Conservation (phyloP, 2,329 filamentous ascomycete species). For the Sclerotinia minor region DNA sequence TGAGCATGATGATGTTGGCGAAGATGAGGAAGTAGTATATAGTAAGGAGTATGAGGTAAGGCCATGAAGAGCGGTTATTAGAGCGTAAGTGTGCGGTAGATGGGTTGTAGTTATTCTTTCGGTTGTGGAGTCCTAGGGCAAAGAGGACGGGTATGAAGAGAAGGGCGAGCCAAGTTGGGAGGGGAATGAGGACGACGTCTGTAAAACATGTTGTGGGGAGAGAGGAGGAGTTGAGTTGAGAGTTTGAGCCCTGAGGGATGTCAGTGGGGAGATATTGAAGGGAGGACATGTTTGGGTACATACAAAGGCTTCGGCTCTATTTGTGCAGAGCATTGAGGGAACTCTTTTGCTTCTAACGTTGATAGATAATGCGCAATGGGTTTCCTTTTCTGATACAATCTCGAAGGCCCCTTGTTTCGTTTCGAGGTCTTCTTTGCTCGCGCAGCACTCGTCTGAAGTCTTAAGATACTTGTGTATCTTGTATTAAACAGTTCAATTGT, state of each 20-base stretch:
- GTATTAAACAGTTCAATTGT: background rate
- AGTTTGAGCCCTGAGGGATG: conserved; percentile 40
- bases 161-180: conserved; percentile 42
- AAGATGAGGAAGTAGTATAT: conserved; percentile 42
- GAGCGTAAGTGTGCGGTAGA: conserved; percentile 33
- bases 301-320: conserved; percentile 43
- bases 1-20: conserved; percentile 40
- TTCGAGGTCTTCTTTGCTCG: background rate
- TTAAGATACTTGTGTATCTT: conserved; percentile 4
- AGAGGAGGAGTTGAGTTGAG: conserved; percentile 40
- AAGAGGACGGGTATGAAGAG: conserved; percentile 36
- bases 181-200: conserved; percentile 43
- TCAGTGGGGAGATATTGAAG: background rate
- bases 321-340: conserved; percentile 35
- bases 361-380: conserved; percentile 1
- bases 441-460: conserved; percentile 6
- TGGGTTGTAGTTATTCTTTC: conserved; percentile 32
- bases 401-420: background rate
- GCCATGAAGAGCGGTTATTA: conserved; percentile 23
- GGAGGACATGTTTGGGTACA: conserved; percentile 23
- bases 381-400: background rate
- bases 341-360: background rate
- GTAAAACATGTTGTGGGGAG: conserved; percentile 44
- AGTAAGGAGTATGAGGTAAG: conserved; percentile 27
- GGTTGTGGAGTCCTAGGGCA: conserved; percentile 30